Percentiles rank a stretch among this genome's conserved stretches.
Conservation (phyloP, 179 eudicot genomes). For the Gypsophila paniculata region DNA sequence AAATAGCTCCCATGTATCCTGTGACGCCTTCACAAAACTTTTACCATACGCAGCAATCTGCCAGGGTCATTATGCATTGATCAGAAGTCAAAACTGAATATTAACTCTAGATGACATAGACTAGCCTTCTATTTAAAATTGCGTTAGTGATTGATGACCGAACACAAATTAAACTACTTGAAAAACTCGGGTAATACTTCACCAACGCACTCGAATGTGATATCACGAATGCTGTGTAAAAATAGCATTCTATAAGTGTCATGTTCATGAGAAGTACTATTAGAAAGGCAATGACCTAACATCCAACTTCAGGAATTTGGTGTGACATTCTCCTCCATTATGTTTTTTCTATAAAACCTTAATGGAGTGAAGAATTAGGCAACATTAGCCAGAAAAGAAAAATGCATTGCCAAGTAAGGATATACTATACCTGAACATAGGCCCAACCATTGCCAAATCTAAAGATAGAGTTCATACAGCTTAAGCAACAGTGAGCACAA, state of each 20-base stretch:
- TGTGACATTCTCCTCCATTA: neutral
- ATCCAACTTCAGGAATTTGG: conserved; percentile 9
- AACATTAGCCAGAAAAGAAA: conserved; percentile 1
- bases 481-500: conserved; percentile 93
- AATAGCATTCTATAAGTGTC: neutral
- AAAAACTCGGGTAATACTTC: neutral
- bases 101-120: neutral
- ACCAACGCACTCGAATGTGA: conserved; percentile 1
- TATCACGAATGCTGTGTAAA: neutral
- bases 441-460: conserved; percentile 92
- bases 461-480: conserved; percentile 72
- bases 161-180: neutral
- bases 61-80: neutral
- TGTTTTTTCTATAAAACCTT: neutral
- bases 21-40: conserved; percentile 73
- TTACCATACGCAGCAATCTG: conserved; percentile 93
- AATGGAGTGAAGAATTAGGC: conserved; percentile 5
- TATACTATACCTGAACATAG: conserved; percentile 68
- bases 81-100: neutral
- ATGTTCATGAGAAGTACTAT: neutral
- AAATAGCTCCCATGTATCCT: conserved; percentile 91
- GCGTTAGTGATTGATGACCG: neutral
- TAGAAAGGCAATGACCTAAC: conserved; percentile 13
- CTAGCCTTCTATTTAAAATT: neutral
- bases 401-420: conserved; percentile 1